These are phyloP conservation scores for Beauveria rudraprayagi DNA, from an alignment of 2,329 filamentous ascomycete species.

Conservation along the genomic window DNA sequence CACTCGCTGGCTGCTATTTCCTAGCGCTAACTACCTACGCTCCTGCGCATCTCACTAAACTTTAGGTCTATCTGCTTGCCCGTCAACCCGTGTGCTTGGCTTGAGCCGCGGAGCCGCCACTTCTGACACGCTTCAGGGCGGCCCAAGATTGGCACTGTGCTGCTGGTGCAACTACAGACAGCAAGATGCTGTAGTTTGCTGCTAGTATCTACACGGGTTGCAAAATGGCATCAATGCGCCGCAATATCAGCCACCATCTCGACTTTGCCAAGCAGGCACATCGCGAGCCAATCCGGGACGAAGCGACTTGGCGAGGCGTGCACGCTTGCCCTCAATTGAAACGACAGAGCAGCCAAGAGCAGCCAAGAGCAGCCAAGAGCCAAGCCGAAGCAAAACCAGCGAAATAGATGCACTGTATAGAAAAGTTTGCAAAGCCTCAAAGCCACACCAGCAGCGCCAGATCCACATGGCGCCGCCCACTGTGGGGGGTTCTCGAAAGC, in stretches of 20 bases:
- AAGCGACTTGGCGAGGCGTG: slow-evolving; percentile 8
- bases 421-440: not conserved
- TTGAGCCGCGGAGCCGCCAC: not conserved
- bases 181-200: not conserved
- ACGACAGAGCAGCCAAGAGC: not conserved
- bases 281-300: slow-evolving; percentile 1
- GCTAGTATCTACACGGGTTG: not conserved
- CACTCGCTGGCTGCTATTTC: not conserved
- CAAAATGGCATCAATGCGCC: not conserved
- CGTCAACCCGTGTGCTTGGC: not conserved
- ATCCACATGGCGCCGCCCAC: slow-evolving; percentile 10
- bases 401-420: slow-evolving; percentile 8
- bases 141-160: not conserved
- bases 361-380: not conserved
- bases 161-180: not conserved
- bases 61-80: slow-evolving; percentile 2
- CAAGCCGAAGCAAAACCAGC: not conserved
- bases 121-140: not conserved
- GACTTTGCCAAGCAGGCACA: not conserved
- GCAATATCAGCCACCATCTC: not conserved
- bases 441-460: not conserved
- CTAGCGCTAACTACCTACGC: not conserved
- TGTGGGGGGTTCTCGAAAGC: slow-evolving; percentile 2
- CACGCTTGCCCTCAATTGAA: not conserved
- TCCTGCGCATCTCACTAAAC: slow-evolving; percentile 7